phyloP scores from a whole-genome alignment of 192 early-diverging fungal species.

The Backusella tuberculispora region DNA sequence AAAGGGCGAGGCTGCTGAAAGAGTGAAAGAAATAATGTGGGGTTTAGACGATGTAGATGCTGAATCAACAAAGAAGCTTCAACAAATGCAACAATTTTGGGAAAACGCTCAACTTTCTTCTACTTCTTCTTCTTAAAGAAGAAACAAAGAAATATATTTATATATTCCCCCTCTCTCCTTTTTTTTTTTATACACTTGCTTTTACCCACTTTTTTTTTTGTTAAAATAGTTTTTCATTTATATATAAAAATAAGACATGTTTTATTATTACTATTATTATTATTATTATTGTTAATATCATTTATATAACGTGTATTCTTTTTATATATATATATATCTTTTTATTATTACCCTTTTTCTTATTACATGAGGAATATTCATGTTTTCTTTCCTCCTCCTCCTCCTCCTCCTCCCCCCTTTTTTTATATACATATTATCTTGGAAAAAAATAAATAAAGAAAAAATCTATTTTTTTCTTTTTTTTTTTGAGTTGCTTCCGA shows the following conservation, averaged over 20 bases:
- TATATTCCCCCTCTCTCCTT: conserved; percentile 1
- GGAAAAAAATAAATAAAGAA: too few relatives aligned
- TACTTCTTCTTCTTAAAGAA: not conserved
- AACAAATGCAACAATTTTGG: conserved; percentile 43
- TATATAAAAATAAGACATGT: not conserved
- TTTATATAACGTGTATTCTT: too few relatives aligned
- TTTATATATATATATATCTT: too few relatives aligned
- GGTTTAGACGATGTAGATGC: conserved; percentile 45
- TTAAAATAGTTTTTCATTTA: not conserved
- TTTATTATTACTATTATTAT: too few relatives aligned
- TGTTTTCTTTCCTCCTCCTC: too few relatives aligned
- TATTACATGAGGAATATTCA: too few relatives aligned
- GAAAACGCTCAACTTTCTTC: conserved; percentile 22
- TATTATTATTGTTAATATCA: too few relatives aligned
- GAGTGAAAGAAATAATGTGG: conserved; percentile 48
- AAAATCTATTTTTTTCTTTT: too few relatives aligned
- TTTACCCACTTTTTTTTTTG: not conserved
- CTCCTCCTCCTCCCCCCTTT: too few relatives aligned
- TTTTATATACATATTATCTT: too few relatives aligned
- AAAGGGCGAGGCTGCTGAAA: conserved; percentile 41
- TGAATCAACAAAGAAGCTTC: conserved; percentile 33
- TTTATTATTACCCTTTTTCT: too few relatives aligned
- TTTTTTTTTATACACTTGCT: not conserved
- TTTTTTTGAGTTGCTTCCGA: too few relatives aligned
- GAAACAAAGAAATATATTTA: not conserved